A percentile compares a stretch with the other conserved stretches of the same genome.
Conservation (phyloP, 2,329 filamentous ascomycete species). For the Aspergillus chevalieri region DNA sequence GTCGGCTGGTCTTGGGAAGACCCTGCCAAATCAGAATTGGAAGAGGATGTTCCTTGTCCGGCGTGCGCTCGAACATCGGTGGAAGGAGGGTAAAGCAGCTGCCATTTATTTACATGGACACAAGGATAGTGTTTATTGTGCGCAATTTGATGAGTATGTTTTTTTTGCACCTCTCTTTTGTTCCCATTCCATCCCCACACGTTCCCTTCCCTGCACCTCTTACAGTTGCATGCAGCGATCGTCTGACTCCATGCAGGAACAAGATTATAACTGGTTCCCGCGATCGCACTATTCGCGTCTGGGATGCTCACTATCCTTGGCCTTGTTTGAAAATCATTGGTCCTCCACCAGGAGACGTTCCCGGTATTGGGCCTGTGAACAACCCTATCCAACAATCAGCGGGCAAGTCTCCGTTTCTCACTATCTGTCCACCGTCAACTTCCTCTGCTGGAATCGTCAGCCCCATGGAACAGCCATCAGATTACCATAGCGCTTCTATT, state of each 20-base stretch:
- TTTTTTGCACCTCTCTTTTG: background rate
- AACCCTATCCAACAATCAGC: conserved; percentile 38
- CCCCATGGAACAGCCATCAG: conserved; percentile 31
- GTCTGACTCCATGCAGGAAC: conserved; percentile 51
- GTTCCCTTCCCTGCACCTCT: background rate
- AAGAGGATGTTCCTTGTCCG: conserved; percentile 76
- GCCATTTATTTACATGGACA: conserved; percentile 90
- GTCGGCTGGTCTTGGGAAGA: conserved; percentile 49
- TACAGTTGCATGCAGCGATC: background rate
- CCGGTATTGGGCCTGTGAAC: conserved; percentile 39
- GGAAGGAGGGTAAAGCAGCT: conserved; percentile 70
- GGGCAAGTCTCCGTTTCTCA: conserved; percentile 39
- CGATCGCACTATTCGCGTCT: conserved; percentile 90
- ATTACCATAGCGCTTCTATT: conserved; percentile 84
- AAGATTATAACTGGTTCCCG: conserved; percentile 97
- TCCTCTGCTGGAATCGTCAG: conserved; percentile 49
- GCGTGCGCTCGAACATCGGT: conserved; percentile 67
- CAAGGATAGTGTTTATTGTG: conserved; percentile 92
- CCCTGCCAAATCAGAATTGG: conserved; percentile 66
- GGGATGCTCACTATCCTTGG: conserved; percentile 80
- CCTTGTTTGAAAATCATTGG: conserved; percentile 83
- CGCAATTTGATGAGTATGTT: conserved; percentile 90
- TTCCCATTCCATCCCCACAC: background rate
- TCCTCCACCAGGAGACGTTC: conserved; percentile 53
- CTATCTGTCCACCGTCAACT: conserved; percentile 47